phyloP scores from a whole-genome alignment of 495 filamentous ascomycete species.

The Penicillium taxi region DNA sequence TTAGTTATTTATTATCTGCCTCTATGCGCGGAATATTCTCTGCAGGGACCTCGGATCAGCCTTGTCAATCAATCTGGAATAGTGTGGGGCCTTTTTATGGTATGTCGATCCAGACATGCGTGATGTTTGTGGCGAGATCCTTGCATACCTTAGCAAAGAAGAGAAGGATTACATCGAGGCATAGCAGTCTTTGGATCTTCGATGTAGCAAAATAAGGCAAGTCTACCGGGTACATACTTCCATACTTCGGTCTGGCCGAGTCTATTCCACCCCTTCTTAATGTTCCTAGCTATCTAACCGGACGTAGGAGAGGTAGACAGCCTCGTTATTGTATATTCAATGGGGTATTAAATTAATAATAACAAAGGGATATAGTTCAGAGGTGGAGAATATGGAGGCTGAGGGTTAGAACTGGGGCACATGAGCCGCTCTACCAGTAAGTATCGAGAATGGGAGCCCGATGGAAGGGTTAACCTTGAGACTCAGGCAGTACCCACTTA shows the following conservation, averaged over 20 bases:
- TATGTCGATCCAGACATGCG: slow-evolving; percentile 13
- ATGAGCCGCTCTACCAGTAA: background rate
- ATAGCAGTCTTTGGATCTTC: slow-evolving; percentile 2
- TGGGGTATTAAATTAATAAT: background rate
- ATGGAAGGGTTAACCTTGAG: background rate
- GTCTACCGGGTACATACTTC: background rate
- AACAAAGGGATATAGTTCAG: too few relatives aligned
- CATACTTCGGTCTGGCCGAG: slow-evolving; percentile 11
- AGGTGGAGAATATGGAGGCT: too few relatives aligned
- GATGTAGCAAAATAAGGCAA: too few relatives aligned
- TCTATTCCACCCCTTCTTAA: background rate
- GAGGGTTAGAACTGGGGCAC: slow-evolving; percentile 2
- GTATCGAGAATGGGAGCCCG: background rate
- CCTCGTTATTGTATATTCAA: background rate
- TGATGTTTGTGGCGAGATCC: background rate
- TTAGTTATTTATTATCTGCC: too few relatives aligned
- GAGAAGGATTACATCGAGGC: slow-evolving; percentile 8
- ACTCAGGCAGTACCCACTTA: too few relatives aligned
- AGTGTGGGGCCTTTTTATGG: slow-evolving; percentile 11
- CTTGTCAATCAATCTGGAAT: slow-evolving; percentile 19
- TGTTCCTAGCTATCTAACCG: too few relatives aligned
- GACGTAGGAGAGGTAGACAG: too few relatives aligned
- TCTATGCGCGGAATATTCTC: too few relatives aligned
- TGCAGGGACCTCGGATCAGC: too few relatives aligned
- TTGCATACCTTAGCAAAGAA: slow-evolving; percentile 7